These are phyloP conservation scores for Talaromyces borbonicus DNA, from an alignment of 495 filamentous ascomycete species.

Conservation along the genomic window DNA sequence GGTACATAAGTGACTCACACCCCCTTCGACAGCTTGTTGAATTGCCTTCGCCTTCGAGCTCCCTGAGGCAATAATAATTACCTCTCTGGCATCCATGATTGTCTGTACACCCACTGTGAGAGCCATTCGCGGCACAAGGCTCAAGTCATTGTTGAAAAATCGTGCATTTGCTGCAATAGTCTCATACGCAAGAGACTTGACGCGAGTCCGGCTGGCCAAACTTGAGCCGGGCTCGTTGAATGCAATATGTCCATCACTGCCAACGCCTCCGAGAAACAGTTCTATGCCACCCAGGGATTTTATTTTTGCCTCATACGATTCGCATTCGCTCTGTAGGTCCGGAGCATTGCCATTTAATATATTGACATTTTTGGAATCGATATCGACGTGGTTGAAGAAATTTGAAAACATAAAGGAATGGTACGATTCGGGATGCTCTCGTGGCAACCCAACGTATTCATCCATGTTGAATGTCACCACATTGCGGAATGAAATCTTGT, in stretches of 20 bases:
- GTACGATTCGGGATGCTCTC: slow-evolving; percentile 74
- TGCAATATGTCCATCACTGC: slow-evolving; percentile 78
- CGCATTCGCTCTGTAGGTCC: slow-evolving; percentile 66
- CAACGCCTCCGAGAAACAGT: slow-evolving; percentile 79
- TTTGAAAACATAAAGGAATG: slow-evolving; percentile 88
- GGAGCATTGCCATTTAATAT: slow-evolving; percentile 73
- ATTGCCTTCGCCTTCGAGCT: slow-evolving; percentile 70
- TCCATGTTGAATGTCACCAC: slow-evolving; percentile 93
- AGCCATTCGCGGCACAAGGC: slow-evolving; percentile 70
- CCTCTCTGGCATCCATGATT: slow-evolving; percentile 69
- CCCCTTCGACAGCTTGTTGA: slow-evolving; percentile 70
- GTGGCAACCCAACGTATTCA: slow-evolving; percentile 75
- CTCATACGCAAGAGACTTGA: slow-evolving; percentile 80
- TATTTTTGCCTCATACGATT: slow-evolving; percentile 70
- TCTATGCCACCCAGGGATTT: slow-evolving; percentile 68
- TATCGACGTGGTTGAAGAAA: slow-evolving; percentile 82
- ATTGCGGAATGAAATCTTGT: slow-evolving; percentile 75
- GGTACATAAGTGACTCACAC: slow-evolving; percentile 85
- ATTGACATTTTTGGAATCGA: slow-evolving; percentile 68
- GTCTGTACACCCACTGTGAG: slow-evolving; percentile 81
- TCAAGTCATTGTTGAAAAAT: slow-evolving; percentile 68
- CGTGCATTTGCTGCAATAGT: slow-evolving; percentile 77
- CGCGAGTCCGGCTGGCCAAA: slow-evolving; percentile 64
- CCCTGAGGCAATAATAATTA: slow-evolving; percentile 72
- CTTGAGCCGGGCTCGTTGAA: slow-evolving; percentile 86